Evolutionary conservation across 2,329 filamentous ascomycete species (phyloP), one percentile per base, ranked within the genome.

Genomic region (Talaromyces pinophilus): DNA sequence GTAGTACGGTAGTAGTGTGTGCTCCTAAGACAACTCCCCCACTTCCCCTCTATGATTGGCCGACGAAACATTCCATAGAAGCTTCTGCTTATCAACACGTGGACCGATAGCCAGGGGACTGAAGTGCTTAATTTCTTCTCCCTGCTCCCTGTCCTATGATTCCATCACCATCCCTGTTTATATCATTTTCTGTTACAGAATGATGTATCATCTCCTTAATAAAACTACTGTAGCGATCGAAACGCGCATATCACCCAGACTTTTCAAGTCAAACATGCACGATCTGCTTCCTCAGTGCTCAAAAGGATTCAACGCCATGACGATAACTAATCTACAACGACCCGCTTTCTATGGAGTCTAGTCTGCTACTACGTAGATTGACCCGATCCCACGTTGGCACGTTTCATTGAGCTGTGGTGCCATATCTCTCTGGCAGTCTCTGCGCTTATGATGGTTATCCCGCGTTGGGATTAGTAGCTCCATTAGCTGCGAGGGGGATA

Each of bases 81-180:
- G 3, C 52, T 55, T 55, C 52, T 19, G 52, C 52, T 35, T 55
- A 55, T 55, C 52, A 55, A 35, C 52, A 55, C 52, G 52, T 55
- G 52, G 52, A 38, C 30, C n/a, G 30, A 22, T 19, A 19, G 17
- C 2, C 22, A 52, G 48, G 22, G 48, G 22, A 22, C 48, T 30
- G 25, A 30, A 54, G 1, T 54, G 50, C 50, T 54, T 33, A 33
- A 30, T 55, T 19, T 46, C 15, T 42, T n/a, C 40, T 3, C 25
- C 25, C 25, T 25, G 25, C 2, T 25, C 25, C 25, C 2, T 42
- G 17, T 2, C 44, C 19, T 22, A 19, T 48, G 44, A 48, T 22
- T 1, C n/a, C 6, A 22, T 48, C 19, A 48, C 19, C 7, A 10
- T 48, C 44, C 44, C 44, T 48, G 19, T 48, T 22, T 19, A 11